Conservation (phyloP, 2,329 filamentous ascomycete species). For the Teratosphaeriaceae sp. region DNA sequence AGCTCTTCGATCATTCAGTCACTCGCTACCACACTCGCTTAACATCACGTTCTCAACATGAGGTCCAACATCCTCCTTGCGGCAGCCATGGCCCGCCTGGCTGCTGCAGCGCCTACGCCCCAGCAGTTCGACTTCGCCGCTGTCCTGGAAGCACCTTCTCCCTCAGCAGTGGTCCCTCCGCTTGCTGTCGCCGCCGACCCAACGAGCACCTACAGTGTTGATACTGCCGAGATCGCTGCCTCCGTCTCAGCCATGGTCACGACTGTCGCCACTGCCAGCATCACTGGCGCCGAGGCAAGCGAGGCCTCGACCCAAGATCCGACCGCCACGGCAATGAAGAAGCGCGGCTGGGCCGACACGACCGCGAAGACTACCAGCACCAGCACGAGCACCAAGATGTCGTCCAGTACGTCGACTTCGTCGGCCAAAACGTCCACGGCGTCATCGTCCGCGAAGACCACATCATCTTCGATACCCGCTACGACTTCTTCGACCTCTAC, state of each 20-base stretch:
- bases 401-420: neutral
- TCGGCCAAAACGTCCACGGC: slow-evolving; percentile 1
- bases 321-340: neutral
- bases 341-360: neutral
- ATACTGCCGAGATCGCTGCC: slow-evolving; percentile 6
- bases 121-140: slow-evolving; percentile 17
- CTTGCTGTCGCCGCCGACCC: slow-evolving; percentile 6
- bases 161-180: slow-evolving; percentile 14
- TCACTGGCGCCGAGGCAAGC: slow-evolving; percentile 7
- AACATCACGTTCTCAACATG: slow-evolving; percentile 6
- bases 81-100: slow-evolving; percentile 13
- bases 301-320: slow-evolving; percentile 10
- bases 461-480: neutral
- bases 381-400: neutral
- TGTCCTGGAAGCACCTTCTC: slow-evolving; percentile 12
- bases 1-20: neutral
- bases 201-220: slow-evolving; percentile 8
- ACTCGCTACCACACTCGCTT: slow-evolving; percentile 1
- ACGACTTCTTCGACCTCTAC: neutral
- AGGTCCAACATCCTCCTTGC: slow-evolving; percentile 10
- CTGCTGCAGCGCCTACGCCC: slow-evolving; percentile 11
- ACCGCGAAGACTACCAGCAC: neutral
- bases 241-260: slow-evolving; percentile 14
- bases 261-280: slow-evolving; percentile 13
- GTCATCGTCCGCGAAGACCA: slow-evolving; percentile 4